These are phyloP conservation scores for Crithidia expoeki DNA, from an alignment of 208 protist species.

Conservation along the genomic window DNA sequence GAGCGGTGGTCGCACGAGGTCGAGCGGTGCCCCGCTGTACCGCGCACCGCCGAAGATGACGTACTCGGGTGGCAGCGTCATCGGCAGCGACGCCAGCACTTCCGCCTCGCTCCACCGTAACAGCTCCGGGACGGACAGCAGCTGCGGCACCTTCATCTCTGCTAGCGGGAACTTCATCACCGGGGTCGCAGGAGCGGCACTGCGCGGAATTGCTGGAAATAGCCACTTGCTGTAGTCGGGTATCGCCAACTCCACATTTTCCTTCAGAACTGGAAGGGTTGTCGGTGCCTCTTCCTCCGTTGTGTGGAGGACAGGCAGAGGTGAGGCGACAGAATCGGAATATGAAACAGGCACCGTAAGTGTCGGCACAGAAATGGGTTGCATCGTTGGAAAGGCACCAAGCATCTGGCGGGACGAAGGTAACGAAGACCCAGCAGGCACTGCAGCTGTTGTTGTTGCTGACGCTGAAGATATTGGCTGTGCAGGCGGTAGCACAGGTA, in stretches of 20 bases:
- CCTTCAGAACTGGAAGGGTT: background rate
- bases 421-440: background rate
- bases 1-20: slow-evolving; percentile 23
- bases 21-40: slow-evolving; percentile 49
- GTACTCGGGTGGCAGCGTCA: slow-evolving; percentile 59
- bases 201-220: slow-evolving; percentile 25
- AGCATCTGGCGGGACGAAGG: background rate
- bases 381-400: background rate
- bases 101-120: slow-evolving; percentile 35
- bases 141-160: slow-evolving; percentile 30
- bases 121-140: slow-evolving; percentile 24
- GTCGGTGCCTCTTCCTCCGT: slow-evolving; percentile 15
- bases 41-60: slow-evolving; percentile 82
- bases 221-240: slow-evolving; percentile 41
- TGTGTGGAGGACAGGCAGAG: slow-evolving; percentile 5
- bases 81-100: slow-evolving; percentile 34
- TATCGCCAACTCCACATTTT: background rate
- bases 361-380: background rate
- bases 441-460: background rate
- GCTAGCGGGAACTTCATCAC: slow-evolving; percentile 34
- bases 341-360: background rate
- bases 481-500: background rate
- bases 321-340: background rate
- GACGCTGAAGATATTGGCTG: background rate
- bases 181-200: background rate